These are phyloP conservation scores for Paramyrothecium sp. DNA, from an alignment of 2,329 filamentous ascomycete genomes.

Conservation along the genomic window DNA sequence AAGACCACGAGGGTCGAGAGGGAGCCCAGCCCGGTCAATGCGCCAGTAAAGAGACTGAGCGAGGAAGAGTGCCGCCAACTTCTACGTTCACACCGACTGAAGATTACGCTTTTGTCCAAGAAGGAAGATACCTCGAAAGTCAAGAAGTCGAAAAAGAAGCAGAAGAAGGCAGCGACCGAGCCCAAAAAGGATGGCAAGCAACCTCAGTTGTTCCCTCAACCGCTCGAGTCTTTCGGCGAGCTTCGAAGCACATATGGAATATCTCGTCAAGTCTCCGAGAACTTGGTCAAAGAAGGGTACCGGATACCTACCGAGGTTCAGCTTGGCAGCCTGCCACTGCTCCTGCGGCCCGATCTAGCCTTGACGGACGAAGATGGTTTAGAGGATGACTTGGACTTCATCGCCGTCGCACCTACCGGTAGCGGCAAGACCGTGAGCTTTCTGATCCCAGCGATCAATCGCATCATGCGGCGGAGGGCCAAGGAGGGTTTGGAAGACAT, in stretches of 20 bases:
- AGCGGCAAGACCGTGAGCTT: slow-evolving; percentile 97
- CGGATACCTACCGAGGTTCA: slow-evolving; percentile 90
- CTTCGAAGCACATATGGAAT: slow-evolving; percentile 71
- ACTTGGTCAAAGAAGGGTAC: slow-evolving; percentile 83
- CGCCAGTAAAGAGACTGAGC: slow-evolving; percentile 43
- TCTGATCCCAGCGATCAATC: slow-evolving; percentile 80
- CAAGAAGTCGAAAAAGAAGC: slow-evolving; percentile 58
- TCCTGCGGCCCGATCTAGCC: slow-evolving; percentile 59
- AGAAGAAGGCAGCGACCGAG: slow-evolving; percentile 46
- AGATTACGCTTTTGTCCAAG: slow-evolving; percentile 72
- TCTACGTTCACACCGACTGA: slow-evolving; percentile 78
- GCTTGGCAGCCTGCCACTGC: slow-evolving; percentile 76
- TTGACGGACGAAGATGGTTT: slow-evolving; percentile 37
- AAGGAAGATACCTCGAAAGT: slow-evolving; percentile 38
- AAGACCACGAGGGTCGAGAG: slow-evolving; percentile 18
- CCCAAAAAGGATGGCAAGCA: slow-evolving; percentile 50
- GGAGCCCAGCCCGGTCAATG: slow-evolving; percentile 22
- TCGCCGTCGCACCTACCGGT: slow-evolving; percentile 90
- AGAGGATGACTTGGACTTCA: slow-evolving; percentile 61
- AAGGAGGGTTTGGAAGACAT: slow-evolving; percentile 34
- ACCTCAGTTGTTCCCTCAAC: slow-evolving; percentile 71
- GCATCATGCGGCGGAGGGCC: slow-evolving; percentile 59
- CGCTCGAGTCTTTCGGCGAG: slow-evolving; percentile 74
- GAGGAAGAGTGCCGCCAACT: slow-evolving; percentile 72
- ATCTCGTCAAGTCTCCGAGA: slow-evolving; percentile 70